Percentiles rank a stretch among this genome's conserved stretches.
Conservation (phyloP, 2,329 filamentous ascomycete genomes). For the Mycosphaerella sp. region DNA sequence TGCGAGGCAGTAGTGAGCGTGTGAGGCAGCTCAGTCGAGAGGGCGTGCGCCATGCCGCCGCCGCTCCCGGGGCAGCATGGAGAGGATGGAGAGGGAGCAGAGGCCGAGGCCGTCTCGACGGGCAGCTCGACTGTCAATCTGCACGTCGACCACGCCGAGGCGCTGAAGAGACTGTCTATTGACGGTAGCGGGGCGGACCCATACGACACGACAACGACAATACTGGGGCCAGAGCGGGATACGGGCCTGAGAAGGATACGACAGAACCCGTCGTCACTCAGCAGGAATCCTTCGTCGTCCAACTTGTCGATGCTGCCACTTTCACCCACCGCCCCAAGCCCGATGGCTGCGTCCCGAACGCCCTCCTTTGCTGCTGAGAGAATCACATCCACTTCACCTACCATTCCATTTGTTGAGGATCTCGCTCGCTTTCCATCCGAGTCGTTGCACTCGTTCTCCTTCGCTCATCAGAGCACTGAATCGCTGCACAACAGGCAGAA, state of each 20-base stretch:
- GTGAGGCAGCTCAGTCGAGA: not conserved
- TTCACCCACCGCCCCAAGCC: constrained; percentile 59
- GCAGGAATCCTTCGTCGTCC: constrained; percentile 60
- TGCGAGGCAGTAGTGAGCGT: too few relatives aligned
- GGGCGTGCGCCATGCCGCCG: constrained; percentile 2
- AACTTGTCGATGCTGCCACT: constrained; percentile 63
- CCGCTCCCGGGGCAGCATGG: not conserved
- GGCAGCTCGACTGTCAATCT: constrained; percentile 33
- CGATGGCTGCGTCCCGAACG: constrained; percentile 50
- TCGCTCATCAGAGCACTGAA: constrained; percentile 81
- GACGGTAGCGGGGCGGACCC: constrained; percentile 59
- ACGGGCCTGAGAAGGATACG: constrained; percentile 83
- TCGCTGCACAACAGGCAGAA: constrained; percentile 86
- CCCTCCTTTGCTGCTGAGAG: constrained; percentile 46
- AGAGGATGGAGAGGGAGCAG: constrained; percentile 22
- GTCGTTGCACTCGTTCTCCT: constrained; percentile 96
- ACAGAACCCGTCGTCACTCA: constrained; percentile 51
- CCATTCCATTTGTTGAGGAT: constrained; percentile 71
- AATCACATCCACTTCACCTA: constrained; percentile 64
- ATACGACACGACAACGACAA: constrained; percentile 56
- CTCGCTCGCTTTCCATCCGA: constrained; percentile 89
- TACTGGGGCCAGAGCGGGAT: constrained; percentile 55
- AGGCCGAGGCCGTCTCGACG: constrained; percentile 38
- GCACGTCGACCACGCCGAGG: constrained; percentile 50
- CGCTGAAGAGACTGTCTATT: constrained; percentile 63